A percentile compares a stretch with the other conserved stretches of the same genome.
These are phyloP conservation scores for Platismatia glauca DNA, from an alignment of 495 filamentous ascomycete species.

Conservation along the genomic window DNA sequence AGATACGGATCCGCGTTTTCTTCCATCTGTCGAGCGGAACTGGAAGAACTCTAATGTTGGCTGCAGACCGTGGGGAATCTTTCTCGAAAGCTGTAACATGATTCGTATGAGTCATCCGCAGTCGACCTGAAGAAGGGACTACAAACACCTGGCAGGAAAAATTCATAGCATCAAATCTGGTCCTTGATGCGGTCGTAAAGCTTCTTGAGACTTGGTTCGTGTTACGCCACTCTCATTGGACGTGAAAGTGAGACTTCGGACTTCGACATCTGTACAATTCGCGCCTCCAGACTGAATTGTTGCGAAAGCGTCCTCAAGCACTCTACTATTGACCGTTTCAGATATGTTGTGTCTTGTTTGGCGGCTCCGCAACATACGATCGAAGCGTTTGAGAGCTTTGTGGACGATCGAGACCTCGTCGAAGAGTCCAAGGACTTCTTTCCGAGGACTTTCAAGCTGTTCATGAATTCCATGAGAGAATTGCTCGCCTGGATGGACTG, in stretches of 20 bases:
- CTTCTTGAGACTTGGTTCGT: constrained; percentile 11
- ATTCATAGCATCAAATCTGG: constrained; percentile 13
- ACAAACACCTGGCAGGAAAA: constrained; percentile 14
- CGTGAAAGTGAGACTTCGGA: constrained; percentile 11
- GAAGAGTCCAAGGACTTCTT: constrained; percentile 8
- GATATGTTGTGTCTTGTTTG: constrained; percentile 19
- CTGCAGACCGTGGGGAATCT: constrained; percentile 10
- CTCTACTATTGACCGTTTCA: constrained; percentile 6
- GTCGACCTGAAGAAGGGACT: background rate
- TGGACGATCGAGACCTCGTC: constrained; percentile 11
- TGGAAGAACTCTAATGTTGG: constrained; percentile 13
- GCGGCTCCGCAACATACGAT: constrained; percentile 17
- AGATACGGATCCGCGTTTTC: constrained; percentile 3
- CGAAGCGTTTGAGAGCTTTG: constrained; percentile 17
- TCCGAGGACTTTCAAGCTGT: constrained; percentile 10
- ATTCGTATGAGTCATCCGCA: background rate
- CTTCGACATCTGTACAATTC: constrained; percentile 7
- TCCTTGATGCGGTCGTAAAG: constrained; percentile 14
- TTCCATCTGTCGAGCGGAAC: constrained; percentile 7
- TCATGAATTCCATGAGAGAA: background rate
- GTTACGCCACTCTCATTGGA: constrained; percentile 15
- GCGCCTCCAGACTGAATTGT: constrained; percentile 8
- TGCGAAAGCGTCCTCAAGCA: constrained; percentile 7
- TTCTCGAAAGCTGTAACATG: constrained; percentile 8
- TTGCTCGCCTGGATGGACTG: constrained; percentile 11